Conservation (phyloP, 2,329 filamentous ascomycete species). For the Magnaporthales sp. region DNA sequence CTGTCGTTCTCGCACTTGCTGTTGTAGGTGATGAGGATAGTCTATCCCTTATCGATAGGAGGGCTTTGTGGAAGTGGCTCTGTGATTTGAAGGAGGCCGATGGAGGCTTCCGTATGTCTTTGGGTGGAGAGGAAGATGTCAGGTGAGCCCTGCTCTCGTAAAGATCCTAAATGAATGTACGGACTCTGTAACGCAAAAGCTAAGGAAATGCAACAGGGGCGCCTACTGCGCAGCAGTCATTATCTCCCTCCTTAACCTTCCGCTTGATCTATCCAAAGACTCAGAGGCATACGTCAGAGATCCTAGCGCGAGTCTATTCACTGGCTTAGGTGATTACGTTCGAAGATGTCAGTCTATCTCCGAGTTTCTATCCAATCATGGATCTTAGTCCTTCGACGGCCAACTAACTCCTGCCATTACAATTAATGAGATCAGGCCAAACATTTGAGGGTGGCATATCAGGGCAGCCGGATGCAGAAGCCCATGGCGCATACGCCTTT, state of each 20-base stretch:
- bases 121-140: slow-evolving; percentile 87
- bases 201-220: slow-evolving; percentile 43
- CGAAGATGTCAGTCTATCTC: slow-evolving; percentile 56
- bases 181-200: neutral
- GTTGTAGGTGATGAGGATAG: slow-evolving; percentile 68
- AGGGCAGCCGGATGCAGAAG: slow-evolving; percentile 76
- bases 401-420: neutral
- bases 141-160: slow-evolving; percentile 46
- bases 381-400: neutral
- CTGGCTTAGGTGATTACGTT: slow-evolving; percentile 71
- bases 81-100: slow-evolving; percentile 75
- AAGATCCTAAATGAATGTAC: neutral
- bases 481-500: slow-evolving; percentile 94
- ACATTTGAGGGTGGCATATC: slow-evolving; percentile 93
- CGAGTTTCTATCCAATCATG: neutral
- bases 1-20: slow-evolving; percentile 67
- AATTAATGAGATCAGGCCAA: slow-evolving; percentile 49
- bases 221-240: slow-evolving; percentile 87
- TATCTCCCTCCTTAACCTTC: slow-evolving; percentile 74
- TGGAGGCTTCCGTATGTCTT: slow-evolving; percentile 82
- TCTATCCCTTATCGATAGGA: slow-evolving; percentile 70
- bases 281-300: slow-evolving; percentile 59
- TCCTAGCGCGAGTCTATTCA: slow-evolving; percentile 54
- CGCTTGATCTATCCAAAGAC: slow-evolving; percentile 66
- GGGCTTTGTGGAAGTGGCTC: slow-evolving; percentile 85